Evolutionary conservation across 345 rosid species (phyloP).

Genomic region (Clarkia xantiana): DNA sequence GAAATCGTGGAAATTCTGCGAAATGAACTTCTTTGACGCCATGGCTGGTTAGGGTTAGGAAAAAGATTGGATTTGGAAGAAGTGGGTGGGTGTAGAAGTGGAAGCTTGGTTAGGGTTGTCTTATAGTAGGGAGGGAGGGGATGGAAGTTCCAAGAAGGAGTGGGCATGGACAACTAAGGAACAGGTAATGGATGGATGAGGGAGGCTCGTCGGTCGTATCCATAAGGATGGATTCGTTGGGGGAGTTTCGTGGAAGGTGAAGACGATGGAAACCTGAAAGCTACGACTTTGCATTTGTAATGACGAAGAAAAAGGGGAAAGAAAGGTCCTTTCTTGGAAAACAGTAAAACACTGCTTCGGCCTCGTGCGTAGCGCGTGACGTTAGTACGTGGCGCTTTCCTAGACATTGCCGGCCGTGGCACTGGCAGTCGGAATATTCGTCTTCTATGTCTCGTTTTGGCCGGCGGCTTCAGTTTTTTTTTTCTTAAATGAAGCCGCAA

Average conservation of each 20-base stretch:
- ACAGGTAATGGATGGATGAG: conserved; percentile 18
- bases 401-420: too few species aligned
- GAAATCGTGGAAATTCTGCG: conserved; percentile 37
- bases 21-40: conserved; percentile 21
- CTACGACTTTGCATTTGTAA: neutral
- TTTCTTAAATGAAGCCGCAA: too few species aligned
- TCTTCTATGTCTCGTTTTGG: too few species aligned
- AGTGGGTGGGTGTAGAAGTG: conserved; percentile 34
- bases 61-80: conserved; percentile 10
- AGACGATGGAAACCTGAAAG: neutral
- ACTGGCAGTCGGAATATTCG: too few species aligned
- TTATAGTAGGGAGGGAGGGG: too few species aligned
- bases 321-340: neutral
- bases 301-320: neutral
- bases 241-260: conserved; percentile 4
- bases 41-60: conserved; percentile 14
- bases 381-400: too few species aligned
- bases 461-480: too few species aligned
- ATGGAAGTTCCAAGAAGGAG: conserved; percentile 45
- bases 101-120: conserved; percentile 4
- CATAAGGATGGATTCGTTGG: neutral
- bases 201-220: neutral
- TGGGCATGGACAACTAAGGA: conserved; percentile 34
- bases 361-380: neutral
- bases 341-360: neutral